Evolutionary conservation across 129 eudicot genomes (phyloP), one percentile per base, ranked within the genome.

Genomic region (Calendula officinalis): DNA sequence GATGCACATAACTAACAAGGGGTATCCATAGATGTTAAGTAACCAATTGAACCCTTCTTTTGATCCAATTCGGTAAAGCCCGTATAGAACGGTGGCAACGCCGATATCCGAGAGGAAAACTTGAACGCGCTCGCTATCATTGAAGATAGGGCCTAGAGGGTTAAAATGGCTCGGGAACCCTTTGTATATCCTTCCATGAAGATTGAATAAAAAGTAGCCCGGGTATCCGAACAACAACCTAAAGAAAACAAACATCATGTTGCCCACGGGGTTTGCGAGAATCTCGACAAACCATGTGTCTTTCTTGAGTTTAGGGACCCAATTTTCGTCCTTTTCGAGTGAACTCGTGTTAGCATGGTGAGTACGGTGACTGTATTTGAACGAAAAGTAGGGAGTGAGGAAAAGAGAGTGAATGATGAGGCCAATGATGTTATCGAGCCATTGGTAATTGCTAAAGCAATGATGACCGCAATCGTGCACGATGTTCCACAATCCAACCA

Each of bases 291-390:
- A 70, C 75, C 67, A 70, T 3, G 73, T 54, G 6, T 72, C 68
- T 5, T 57, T 9, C 9, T 69, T 68, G 6, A 51, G 66, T 46
- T 66, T 49, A 0, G 79, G 83, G 36, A 78, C 47, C 56, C 62
- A 74, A 5, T 51, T 57, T 49, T 72, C 71, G 0, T 78, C 83
- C 2, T 15, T 56, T 47, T 78, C 83, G 3, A 78, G 65, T 3
- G 83, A 78, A 35, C 73, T 66, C 1, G 75, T 72, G 79, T 78
- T 78, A 9, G 83, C 69, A 15, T 78, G 83, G 14, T 78, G 83
- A 32, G 69, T 62, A 4, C 79, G 79, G 57, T 75, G 79, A 10
- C 77, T 72, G 48, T 72, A 64, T 64, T 78, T 72, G 62, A 69
- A 78, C 0, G 78, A 78, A 41, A 60, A 72, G 57, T 72, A 78